These are phyloP conservation scores for Leccinum boreale DNA, from an alignment of 768 basidiomycete species.

Conservation along the genomic window DNA sequence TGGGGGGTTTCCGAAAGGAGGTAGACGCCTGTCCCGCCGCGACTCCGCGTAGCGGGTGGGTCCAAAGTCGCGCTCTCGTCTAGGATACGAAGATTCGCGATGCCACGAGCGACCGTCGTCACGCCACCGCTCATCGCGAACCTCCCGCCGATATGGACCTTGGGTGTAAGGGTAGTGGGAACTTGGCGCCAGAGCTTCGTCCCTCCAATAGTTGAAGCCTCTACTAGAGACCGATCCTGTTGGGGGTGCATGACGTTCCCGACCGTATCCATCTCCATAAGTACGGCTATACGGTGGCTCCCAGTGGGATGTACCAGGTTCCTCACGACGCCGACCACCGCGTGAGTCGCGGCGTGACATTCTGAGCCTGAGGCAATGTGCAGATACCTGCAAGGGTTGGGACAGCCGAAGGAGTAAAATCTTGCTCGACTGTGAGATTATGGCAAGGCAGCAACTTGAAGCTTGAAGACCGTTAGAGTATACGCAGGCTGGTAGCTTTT, in stretches of 20 bases:
- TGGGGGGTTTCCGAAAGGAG: conserved; percentile 3
- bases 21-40: conserved; percentile 3
- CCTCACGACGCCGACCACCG: conserved; percentile 12
- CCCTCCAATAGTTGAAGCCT: conserved; percentile 25
- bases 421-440: not conserved
- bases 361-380: conserved; percentile 5
- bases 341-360: conserved; percentile 12
- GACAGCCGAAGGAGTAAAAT: conserved; percentile 14
- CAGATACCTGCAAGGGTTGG: conserved; percentile 1
- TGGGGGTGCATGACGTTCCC: conserved; percentile 10
- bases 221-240: not conserved
- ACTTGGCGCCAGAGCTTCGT: conserved; percentile 2
- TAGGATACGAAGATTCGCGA: conserved; percentile 11
- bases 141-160: conserved; percentile 5
- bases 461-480: not conserved
- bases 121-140: conserved; percentile 9
- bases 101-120: conserved; percentile 8
- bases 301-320: conserved; percentile 5
- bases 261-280: conserved; percentile 7
- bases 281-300: not conserved
- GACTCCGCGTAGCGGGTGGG: conserved; percentile 4
- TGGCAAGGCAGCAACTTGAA: no score
- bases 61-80: conserved; percentile 3
- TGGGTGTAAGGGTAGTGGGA: conserved; percentile 1
- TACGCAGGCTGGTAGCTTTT: no score